Evolutionary conservation across 2,329 filamentous ascomycete species (phyloP).

Genomic region (Ophiostoma angusticollis): DNA sequence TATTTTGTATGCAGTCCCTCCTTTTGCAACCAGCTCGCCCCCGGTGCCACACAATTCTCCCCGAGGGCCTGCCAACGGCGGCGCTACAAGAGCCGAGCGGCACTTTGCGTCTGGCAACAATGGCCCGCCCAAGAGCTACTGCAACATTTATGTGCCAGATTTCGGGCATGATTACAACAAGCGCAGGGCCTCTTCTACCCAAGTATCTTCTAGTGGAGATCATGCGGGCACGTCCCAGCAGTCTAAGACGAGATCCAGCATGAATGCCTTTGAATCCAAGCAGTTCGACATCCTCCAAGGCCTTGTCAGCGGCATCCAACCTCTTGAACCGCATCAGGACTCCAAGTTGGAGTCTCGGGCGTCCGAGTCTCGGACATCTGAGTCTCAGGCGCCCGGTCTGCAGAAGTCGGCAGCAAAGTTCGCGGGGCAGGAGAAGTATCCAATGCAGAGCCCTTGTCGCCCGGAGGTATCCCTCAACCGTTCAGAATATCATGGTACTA

Average conservation of each 20-base stretch:
- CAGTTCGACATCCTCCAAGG: conserved; percentile 13
- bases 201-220: conserved; percentile 8
- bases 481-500: conserved; percentile 8
- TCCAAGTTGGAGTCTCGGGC: neutral
- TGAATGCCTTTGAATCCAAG: conserved; percentile 15
- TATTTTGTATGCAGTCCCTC: conserved; percentile 10
- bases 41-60: too few relatives aligned
- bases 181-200: neutral
- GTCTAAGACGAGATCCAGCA: neutral
- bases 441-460: neutral
- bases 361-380: too few relatives aligned
- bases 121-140: too few relatives aligned
- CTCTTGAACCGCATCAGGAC: neutral
- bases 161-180: neutral
- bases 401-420: too few relatives aligned
- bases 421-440: too few relatives aligned
- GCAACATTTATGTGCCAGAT: too few relatives aligned
- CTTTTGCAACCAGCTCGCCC: too few relatives aligned
- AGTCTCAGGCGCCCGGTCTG: too few relatives aligned
- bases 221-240: neutral
- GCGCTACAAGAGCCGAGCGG: neutral
- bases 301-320: conserved; percentile 8
- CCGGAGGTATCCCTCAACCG: neutral
- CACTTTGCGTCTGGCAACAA: neutral
- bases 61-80: too few relatives aligned